A percentile compares a stretch with the other conserved stretches of the same genome.
Conservation (phyloP, 1,284 basidiomycete species). For the Pulveroboletus sp. region DNA sequence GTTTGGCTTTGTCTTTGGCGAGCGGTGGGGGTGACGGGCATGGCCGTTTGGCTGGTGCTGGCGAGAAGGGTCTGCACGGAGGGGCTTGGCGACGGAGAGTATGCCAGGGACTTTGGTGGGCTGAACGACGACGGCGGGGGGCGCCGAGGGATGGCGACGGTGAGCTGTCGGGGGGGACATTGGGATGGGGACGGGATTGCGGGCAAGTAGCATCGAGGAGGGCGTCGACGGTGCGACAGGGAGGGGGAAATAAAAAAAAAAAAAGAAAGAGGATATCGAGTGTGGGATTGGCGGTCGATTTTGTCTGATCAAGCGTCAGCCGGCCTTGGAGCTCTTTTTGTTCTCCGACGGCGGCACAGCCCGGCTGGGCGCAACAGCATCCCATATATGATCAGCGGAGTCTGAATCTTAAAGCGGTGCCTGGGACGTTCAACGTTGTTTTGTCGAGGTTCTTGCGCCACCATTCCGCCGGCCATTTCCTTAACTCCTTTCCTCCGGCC, state of each 20-base stretch:
- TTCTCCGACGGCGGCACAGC: conserved; percentile 38
- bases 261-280: conserved; percentile 35
- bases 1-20: conserved; percentile 37
- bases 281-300: too few species aligned
- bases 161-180: conserved; percentile 44
- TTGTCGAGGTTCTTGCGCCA: conserved; percentile 15
- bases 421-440: conserved; percentile 23
- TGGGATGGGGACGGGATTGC: conserved; percentile 50
- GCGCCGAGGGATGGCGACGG: conserved; percentile 67
- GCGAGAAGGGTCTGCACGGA: conserved; percentile 37
- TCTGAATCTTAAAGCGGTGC: conserved; percentile 26
- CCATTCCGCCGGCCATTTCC: conserved; percentile 10
- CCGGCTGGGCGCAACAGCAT: conserved; percentile 29
- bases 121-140: conserved; percentile 63
- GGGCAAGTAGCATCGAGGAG: conserved; percentile 60
- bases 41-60: conserved; percentile 35
- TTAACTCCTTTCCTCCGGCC: conserved; percentile 23
- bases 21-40: conserved; percentile 39
- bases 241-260: conserved; percentile 21
- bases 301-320: conserved; percentile 36
- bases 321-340: conserved; percentile 37
- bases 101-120: conserved; percentile 71
- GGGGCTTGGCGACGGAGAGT: conserved; percentile 65
- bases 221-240: conserved; percentile 24
- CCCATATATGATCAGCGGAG: conserved; percentile 23